phyloP scores from a whole-genome alignment of 495 filamentous ascomycete species.

The Astrocystis sublimbata region DNA sequence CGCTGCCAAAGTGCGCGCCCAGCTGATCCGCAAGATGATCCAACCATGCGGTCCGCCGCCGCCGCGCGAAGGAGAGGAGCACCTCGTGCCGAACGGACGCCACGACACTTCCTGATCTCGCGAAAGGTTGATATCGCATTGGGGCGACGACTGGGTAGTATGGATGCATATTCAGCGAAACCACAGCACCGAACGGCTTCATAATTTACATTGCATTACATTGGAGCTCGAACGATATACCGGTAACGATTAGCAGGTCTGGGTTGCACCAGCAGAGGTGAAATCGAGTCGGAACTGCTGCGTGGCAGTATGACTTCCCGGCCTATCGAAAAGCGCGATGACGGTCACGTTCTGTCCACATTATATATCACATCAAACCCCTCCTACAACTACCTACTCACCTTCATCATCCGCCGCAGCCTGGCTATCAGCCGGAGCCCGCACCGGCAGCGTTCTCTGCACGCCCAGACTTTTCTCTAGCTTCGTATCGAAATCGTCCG shows the following conservation, averaged over 20 bases:
- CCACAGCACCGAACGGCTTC: background rate
- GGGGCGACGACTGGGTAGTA: background rate
- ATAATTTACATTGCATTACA: background rate
- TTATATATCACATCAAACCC: background rate
- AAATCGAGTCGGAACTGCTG: background rate
- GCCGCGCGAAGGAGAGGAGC: constrained; percentile 56
- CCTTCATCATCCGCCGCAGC: constrained; percentile 38
- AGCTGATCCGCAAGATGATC: constrained; percentile 91
- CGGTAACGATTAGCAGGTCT: too few species aligned
- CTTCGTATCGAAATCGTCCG: constrained; percentile 54
- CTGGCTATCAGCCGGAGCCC: constrained; percentile 19
- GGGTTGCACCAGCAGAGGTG: background rate
- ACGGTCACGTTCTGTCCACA: background rate
- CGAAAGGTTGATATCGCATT: background rate
- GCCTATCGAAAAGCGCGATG: background rate
- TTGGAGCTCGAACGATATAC: too few species aligned
- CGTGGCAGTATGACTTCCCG: background rate
- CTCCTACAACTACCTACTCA: constrained; percentile 6
- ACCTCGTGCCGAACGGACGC: constrained; percentile 15
- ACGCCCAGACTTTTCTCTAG: constrained; percentile 56
- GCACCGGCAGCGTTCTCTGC: constrained; percentile 27
- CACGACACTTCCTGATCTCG: constrained; percentile 18
- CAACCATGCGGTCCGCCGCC: constrained; percentile 85
- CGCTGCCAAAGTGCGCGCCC: constrained; percentile 73
- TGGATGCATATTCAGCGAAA: background rate